Base-by-base conservation (phyloP, 371 early-diverging fungal genomes). In the Apophysomyces ossiformis region DNA sequence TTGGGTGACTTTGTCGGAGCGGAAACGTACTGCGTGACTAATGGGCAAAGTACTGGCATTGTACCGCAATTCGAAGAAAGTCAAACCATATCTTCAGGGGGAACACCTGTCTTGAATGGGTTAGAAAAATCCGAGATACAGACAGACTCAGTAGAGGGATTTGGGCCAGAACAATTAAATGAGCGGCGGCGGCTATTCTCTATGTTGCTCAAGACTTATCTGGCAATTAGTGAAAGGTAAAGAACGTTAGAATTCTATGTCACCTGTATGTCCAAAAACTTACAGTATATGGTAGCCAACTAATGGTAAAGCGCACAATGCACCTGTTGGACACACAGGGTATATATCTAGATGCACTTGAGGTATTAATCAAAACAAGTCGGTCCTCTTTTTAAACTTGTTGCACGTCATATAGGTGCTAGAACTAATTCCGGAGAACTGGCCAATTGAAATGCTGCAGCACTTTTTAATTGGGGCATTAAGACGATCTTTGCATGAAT, bases 1-100 rank as follows among this genome's bases (percentile, higher is more conserved):
- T 39, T 90, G 43, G 69, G 75, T 12, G 92, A 92, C 64, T 86
- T 84, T 69, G 77, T 81, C 12, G 89, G 88, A 37, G 90, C 87
- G 9, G 91, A 92, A 63, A 84, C 79, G n/a, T 84, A 85, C 44
- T 89, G 89, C 61, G 78, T 85, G 13, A 85, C 85, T 11, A 79
- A 80, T 64, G 87, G 87, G 0, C 72, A 77, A 60, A 79, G 80
- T 37, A 72, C 70, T 47, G 80, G 80, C 37, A 57, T 63, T 5
- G 66, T 75, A 6, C 72, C 68, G 5, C 70, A 65, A 6, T 56
- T 15, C 57, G 43, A 45, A 58, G 18, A 64, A 11, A 57, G 43
- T 9, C 66, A 66, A 39, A 44, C 36, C 13, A 43, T 63, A 37
- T 59, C 67, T 7, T 64, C 70, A 16, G 64, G 70, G 32, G 50